phyloP scores from a whole-genome alignment of 495 filamentous ascomycete species.

The Daldinia childiae region DNA sequence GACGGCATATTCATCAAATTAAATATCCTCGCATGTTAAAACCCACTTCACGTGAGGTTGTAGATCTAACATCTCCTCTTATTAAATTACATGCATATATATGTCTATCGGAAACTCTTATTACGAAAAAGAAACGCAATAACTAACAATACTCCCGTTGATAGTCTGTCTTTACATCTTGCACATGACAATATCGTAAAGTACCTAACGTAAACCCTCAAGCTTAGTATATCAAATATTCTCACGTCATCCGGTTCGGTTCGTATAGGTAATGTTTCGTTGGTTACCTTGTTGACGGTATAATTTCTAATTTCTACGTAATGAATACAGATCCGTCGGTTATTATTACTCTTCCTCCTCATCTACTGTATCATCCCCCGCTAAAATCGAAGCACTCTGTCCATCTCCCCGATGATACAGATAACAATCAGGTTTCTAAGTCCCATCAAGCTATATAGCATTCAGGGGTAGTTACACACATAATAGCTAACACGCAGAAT shows the following conservation, averaged over 20 bases:
- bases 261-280: neutral
- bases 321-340: neutral
- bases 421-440: neutral
- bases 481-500: neutral
- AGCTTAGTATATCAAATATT: neutral
- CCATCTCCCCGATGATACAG: neutral
- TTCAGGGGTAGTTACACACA: neutral
- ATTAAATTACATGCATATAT: neutral
- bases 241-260: conserved; percentile 4
- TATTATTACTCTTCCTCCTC: neutral
- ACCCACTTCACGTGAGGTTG: neutral
- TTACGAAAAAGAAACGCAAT: neutral
- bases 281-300: neutral
- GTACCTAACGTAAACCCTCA: neutral
- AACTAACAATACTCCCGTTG: neutral
- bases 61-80: neutral
- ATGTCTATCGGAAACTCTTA: neutral
- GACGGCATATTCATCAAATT: neutral
- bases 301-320: neutral
- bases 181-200: neutral
- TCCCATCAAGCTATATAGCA: conserved; percentile 4
- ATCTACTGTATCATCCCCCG: neutral
- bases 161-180: neutral
- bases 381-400: neutral
- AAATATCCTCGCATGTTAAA: neutral